phyloP scores from a whole-genome alignment of 73 alveolate genomes.

The Halteria grandinella region DNA sequence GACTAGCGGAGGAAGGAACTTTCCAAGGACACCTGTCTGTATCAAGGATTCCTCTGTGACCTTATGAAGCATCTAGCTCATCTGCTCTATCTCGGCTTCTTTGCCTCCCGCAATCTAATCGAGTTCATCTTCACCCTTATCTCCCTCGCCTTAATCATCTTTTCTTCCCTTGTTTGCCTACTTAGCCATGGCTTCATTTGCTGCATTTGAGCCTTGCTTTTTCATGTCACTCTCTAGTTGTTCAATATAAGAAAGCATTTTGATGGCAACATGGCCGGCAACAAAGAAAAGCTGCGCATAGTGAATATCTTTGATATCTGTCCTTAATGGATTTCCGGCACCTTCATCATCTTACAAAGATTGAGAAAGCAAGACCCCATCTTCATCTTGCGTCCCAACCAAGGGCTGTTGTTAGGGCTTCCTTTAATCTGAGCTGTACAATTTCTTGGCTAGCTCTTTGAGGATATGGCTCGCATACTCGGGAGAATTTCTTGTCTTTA shows the following conservation, averaged over 20 bases:
- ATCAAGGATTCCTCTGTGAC: slow-evolving; percentile 81
- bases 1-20: slow-evolving; percentile 66
- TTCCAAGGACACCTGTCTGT: slow-evolving; percentile 72
- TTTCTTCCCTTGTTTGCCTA: slow-evolving; percentile 58
- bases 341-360: slow-evolving; percentile 58
- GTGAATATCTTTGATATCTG: slow-evolving; percentile 62
- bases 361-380: too few species aligned
- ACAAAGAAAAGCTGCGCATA: slow-evolving; percentile 86
- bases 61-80: slow-evolving; percentile 67
- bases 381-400: slow-evolving; percentile 15
- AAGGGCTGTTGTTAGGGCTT: background rate
- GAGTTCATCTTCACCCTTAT: slow-evolving; percentile 70
- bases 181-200: slow-evolving; percentile 55
- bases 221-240: slow-evolving; percentile 65
- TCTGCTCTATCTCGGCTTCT: slow-evolving; percentile 89
- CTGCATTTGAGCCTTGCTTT: slow-evolving; percentile 43
- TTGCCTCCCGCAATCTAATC: slow-evolving; percentile 93
- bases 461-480: slow-evolving; percentile 42
- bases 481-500: slow-evolving; percentile 41
- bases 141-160: slow-evolving; percentile 55
- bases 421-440: slow-evolving; percentile 20
- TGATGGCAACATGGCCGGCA: slow-evolving; percentile 89
- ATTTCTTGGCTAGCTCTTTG: slow-evolving; percentile 7
- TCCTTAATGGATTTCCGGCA: background rate
- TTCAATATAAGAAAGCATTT: slow-evolving; percentile 89